A percentile compares a stretch with the other conserved stretches of the same genome.
These are phyloP conservation scores for Dissophora ornata DNA, from an alignment of 192 early-diverging fungal species.

Conservation along the genomic window DNA sequence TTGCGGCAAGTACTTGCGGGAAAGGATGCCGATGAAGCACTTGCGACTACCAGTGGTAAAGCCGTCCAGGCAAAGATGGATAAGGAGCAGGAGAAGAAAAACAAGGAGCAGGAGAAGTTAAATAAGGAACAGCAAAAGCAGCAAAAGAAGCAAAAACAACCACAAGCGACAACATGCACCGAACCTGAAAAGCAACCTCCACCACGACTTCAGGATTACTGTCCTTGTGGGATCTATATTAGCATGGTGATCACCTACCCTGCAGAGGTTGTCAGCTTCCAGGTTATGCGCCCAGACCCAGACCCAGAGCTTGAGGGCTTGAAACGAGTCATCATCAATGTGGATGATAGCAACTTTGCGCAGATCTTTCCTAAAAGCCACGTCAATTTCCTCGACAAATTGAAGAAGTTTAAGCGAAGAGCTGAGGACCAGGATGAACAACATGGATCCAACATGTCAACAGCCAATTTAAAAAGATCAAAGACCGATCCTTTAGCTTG, in stretches of 20 bases:
- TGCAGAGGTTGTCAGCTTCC: slow-evolving; percentile 25
- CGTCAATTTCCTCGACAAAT: slow-evolving; percentile 27
- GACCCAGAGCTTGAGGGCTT: slow-evolving; percentile 20
- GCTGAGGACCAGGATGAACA: no score
- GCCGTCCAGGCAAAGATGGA: slow-evolving; percentile 12
- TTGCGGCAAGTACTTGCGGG: slow-evolving; percentile 18
- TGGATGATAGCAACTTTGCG: slow-evolving; percentile 29
- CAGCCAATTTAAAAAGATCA: no score
- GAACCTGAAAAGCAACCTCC: slow-evolving; percentile 6
- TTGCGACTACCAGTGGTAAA: slow-evolving; percentile 16
- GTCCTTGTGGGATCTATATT: slow-evolving; percentile 25
- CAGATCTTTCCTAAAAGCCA: slow-evolving; percentile 18
- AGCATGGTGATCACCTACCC: slow-evolving; percentile 34
- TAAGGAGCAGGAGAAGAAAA: no score
- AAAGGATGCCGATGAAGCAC: slow-evolving; percentile 15
- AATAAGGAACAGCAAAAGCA: not conserved
- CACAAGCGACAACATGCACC: no score
- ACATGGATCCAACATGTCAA: no score
- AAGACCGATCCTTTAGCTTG: no score
- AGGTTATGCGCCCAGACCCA: slow-evolving; percentile 29
- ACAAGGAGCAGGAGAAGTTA: slow-evolving; percentile 11
- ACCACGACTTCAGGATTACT: slow-evolving; percentile 25
- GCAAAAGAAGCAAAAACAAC: slow-evolving; percentile 4
- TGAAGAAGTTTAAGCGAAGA: slow-evolving; percentile 24
- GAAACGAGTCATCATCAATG: slow-evolving; percentile 21